Evolutionary conservation across 2,329 filamentous ascomycete genomes (phyloP), one percentile per base, ranked within the genome.

Genomic region (Macrophomina phaseolina): DNA sequence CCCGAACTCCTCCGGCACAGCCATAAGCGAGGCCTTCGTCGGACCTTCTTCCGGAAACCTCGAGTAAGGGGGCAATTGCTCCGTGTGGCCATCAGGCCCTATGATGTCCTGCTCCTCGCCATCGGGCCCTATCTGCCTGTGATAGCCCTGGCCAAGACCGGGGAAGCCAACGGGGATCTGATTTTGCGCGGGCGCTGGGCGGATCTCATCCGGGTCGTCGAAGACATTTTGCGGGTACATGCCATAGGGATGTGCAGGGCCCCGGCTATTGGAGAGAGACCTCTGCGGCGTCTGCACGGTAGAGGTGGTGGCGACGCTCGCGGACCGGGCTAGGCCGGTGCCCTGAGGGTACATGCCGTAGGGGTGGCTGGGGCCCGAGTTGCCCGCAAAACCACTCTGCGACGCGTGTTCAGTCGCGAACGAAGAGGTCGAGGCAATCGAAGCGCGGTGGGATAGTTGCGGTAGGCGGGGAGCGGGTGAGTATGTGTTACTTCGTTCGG

Each of bases 61-160:
- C 14, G 92, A 92, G 75, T 98, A 98, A 0, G 94, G 94, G 12
- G 94, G 94, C 18, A 97, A 82, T 77, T 97, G 92, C 78, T 98
- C 94, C 1, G 91, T 90, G 75, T 97, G 93, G 1, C 94, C 94
- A 73, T 97, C 89, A 0, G 91, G 91, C 1, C 93, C 93, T 62
- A 97, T 90, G 64, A 97, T 87, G 75, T 94, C 93, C 55, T 90
- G 92, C 72, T 97, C 94, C 79, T 97, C 93, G 63, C 92, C 92
- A 66, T 93, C 91, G 0, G 92, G 90, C 0, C 91, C 91, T 62
- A 92, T 79, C 62, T 90, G 88, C 69, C 91, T 84, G 73, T 90
- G 91, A 72, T 93, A 97, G 65, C 85, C 81, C 68, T 86, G 86
- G 5, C 83, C 83, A 42, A 88, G 81, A 5, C 90, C 90, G 6